Evolutionary conservation across 371 early-diverging fungal genomes (phyloP), one percentile per base, ranked within the genome.

Genomic region (Mortierella sp.): DNA sequence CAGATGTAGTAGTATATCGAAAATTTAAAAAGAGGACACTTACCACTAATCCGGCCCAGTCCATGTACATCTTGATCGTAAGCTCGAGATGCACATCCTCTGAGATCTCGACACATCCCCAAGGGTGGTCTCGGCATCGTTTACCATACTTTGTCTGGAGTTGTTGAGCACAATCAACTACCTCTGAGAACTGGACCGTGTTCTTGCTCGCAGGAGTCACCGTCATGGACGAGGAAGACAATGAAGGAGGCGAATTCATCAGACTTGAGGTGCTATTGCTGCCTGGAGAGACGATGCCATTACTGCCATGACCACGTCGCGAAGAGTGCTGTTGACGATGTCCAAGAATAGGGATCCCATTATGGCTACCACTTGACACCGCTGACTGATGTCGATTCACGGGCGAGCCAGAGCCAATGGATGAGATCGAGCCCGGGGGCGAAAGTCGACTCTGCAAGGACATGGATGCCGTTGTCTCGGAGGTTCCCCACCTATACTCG

Each of bases 21-120:
- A 37, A 37, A 60, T n/a, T 0, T 29, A 19, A 11, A 3, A 21
- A 21, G 37, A 53, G 16, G 6, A 45, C 14, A 57, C 69, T 64
- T 76, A 76, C 77, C 50, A 77, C 77, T 25, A 77, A 47, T 3
- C 77, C 77, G 1, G 77, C 77, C 77, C 77, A 77, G 21, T 77
- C 77, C 68, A 77, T 67, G 37, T 77, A 77, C 77, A 77, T 77
- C 69, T 77, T 77, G 63, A 77, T 77, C 2, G 77, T 72, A 19
- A 77, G 69, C 64, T 77, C 77, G n/a, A 77, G 11, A 65, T 77
- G 77, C 26, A 47, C 55, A 25, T 68, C 72, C 12, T 64, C 64
- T 2, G 77, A 45, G 1, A 72, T 14, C 26, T 68, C 77, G 14
- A 77, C 77, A 57, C 77, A 77, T 4, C 77, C 77, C 77, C 77